Conservation (phyloP, 164 flowering plant genomes). For the Cinnamomum chago region DNA sequence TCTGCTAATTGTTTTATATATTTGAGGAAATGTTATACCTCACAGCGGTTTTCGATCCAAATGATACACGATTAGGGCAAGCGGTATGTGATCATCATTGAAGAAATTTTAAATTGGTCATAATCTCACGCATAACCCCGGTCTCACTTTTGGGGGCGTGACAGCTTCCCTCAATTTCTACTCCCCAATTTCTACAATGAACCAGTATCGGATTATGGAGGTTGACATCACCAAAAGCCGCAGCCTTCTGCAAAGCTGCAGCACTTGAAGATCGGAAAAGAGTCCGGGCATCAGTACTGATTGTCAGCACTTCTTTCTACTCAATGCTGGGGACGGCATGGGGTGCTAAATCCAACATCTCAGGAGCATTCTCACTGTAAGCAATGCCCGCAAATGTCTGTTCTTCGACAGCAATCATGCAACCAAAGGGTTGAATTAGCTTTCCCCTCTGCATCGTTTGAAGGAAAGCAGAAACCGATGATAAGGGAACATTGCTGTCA, state of each 20-base stretch:
- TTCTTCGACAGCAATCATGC: conserved; percentile 61
- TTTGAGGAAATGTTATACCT: too few species aligned
- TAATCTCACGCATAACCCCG: too few species aligned
- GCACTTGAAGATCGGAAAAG: conserved; percentile 55
- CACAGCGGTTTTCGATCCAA: too few species aligned
- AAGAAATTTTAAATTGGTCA: too few species aligned
- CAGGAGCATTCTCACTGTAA: conserved; percentile 68
- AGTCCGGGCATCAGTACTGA: conserved; percentile 55
- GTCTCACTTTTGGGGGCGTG: too few species aligned
- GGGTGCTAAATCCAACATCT: conserved; percentile 66
- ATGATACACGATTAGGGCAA: too few species aligned
- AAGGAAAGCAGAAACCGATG: conserved; percentile 53
- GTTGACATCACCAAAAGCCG: conserved; percentile 47
- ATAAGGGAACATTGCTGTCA: conserved; percentile 39
- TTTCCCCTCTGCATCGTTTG: conserved; percentile 59
- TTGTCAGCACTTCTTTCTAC: conserved; percentile 53
- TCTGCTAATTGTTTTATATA: too few species aligned
- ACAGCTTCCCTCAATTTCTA: too few species aligned
- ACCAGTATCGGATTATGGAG: conserved; percentile 66
- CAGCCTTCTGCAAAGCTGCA: conserved; percentile 59
- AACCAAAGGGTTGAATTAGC: conserved; percentile 66
- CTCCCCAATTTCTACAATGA: conserved; percentile 54
- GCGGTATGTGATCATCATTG: too few species aligned
- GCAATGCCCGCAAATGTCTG: conserved; percentile 45
- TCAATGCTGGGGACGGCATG: conserved; percentile 69